Conservation (phyloP, 2,329 filamentous ascomycete species). For the Achaetomium macrosporum region DNA sequence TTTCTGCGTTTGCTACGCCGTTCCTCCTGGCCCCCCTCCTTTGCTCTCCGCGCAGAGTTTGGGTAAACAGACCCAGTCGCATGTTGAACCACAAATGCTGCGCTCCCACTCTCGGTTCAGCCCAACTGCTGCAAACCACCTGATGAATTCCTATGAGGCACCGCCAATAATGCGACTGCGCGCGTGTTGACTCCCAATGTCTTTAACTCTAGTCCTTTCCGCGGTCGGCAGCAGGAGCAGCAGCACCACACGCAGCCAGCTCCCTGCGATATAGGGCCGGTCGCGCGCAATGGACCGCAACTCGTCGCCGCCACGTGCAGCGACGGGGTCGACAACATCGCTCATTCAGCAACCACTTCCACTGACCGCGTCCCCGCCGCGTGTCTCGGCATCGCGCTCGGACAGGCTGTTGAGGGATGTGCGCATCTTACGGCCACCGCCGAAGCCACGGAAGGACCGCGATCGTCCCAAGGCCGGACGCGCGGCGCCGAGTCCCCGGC, state of each 20-base stretch:
- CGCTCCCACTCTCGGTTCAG: not conserved
- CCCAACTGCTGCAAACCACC: not conserved
- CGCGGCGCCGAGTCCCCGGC: conserved; percentile 13
- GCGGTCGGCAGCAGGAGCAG: conserved; percentile 15
- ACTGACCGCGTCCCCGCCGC: conserved; percentile 11
- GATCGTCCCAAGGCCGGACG: conserved; percentile 19
- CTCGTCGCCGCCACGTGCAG: conserved; percentile 16
- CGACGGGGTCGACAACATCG: conserved; percentile 15
- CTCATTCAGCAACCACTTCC: conserved; percentile 18
- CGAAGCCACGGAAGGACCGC: conserved; percentile 21
- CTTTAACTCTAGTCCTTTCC: conserved; percentile 18
- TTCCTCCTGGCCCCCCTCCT: not conserved
- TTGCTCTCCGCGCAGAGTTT: not conserved
- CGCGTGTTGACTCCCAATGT: conserved; percentile 23
- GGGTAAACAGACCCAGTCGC: conserved; percentile 9
- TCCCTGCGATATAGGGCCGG: conserved; percentile 15
- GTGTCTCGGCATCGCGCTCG: conserved; percentile 13
- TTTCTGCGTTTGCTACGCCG: conserved; percentile 8
- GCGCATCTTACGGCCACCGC: conserved; percentile 17
- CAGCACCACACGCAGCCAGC: conserved; percentile 15
- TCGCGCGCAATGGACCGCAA: conserved; percentile 22
- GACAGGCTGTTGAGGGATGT: conserved; percentile 14
- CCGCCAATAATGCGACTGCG: not conserved
- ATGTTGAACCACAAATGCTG: not conserved
- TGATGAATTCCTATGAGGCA: not conserved